Evolutionary conservation across 768 basidiomycete species (phyloP).

Genomic region (Neoboletus brunneissimus): DNA sequence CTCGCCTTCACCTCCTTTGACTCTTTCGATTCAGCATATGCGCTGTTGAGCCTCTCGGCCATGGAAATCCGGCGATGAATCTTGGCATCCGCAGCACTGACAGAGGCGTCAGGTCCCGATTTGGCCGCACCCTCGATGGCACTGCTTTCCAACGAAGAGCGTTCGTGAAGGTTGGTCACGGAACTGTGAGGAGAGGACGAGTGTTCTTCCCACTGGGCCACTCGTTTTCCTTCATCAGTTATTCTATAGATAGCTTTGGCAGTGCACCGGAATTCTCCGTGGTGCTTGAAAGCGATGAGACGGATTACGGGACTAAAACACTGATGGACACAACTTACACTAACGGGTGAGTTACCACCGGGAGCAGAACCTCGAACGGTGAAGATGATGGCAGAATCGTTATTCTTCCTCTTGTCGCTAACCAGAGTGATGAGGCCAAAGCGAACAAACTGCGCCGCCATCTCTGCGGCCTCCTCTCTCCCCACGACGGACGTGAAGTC

Average conservation of each 20-base stretch:
- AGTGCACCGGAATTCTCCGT: slow-evolving; percentile 95
- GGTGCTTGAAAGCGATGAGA: slow-evolving; percentile 52
- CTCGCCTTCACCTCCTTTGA: slow-evolving; percentile 42
- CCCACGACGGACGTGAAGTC: slow-evolving; percentile 97
- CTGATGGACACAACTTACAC: slow-evolving; percentile 42
- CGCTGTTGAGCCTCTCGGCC: slow-evolving; percentile 63
- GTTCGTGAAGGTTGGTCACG: slow-evolving; percentile 57
- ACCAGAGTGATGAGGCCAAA: slow-evolving; percentile 88
- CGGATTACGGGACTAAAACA: not conserved
- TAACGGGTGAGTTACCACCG: slow-evolving; percentile 70
- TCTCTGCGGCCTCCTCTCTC: slow-evolving; percentile 94
- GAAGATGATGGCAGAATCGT: slow-evolving; percentile 90
- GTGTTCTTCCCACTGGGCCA: slow-evolving; percentile 78
- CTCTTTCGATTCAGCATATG: slow-evolving; percentile 50
- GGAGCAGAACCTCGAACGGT: slow-evolving; percentile 82
- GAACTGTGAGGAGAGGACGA: slow-evolving; percentile 63
- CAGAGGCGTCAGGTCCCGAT: slow-evolving; percentile 26
- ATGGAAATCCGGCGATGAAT: slow-evolving; percentile 78
- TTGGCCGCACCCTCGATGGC: slow-evolving; percentile 23
- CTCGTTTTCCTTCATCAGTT: slow-evolving; percentile 84
- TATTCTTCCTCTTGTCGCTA: slow-evolving; percentile 87
- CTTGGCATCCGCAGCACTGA: slow-evolving; percentile 49
- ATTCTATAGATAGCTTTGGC: slow-evolving; percentile 94
- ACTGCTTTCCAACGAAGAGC: slow-evolving; percentile 54
- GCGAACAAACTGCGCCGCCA: slow-evolving; percentile 96